These are phyloP conservation scores for Erysimum cheiri DNA, from an alignment of 441 rosid genomes.

Conservation along the genomic window DNA sequence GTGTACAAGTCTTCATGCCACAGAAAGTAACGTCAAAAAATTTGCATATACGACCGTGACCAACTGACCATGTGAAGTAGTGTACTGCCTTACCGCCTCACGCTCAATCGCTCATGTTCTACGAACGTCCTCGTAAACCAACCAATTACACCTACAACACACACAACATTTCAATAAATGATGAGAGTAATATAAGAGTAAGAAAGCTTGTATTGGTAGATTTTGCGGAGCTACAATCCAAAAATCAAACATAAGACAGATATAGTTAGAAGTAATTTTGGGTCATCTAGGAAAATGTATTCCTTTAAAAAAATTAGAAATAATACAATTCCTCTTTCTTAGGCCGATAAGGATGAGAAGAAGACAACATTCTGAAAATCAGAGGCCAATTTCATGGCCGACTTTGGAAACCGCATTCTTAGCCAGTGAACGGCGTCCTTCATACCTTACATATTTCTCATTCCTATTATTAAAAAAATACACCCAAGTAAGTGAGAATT, in stretches of 20 bases:
- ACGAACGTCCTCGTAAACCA: not conserved
- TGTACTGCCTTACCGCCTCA: too few relatives aligned
- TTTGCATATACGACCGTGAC: too few relatives aligned
- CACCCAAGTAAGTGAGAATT: too few relatives aligned
- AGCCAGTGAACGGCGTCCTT: slow-evolving; percentile 29
- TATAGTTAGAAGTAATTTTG: not conserved
- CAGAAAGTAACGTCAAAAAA: not conserved
- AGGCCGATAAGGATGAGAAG: slow-evolving; percentile 32
- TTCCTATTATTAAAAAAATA: not conserved
- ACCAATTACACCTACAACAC: not conserved
- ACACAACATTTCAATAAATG: not conserved
- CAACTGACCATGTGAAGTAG: not conserved
- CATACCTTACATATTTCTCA: slow-evolving; percentile 20
- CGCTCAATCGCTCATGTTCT: not conserved
- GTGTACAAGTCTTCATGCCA: too few relatives aligned
- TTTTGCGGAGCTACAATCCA: not conserved
- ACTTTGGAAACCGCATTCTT: slow-evolving; percentile 35
- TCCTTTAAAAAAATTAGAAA: not conserved
- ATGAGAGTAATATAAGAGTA: not conserved
- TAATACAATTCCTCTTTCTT: not conserved
- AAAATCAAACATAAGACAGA: not conserved
- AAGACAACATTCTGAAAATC: slow-evolving; percentile 23
- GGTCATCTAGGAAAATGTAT: not conserved
- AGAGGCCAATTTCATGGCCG: slow-evolving; percentile 17
- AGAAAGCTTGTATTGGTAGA: not conserved